These are phyloP conservation scores for Backusella australiensis DNA, from an alignment of 192 early-diverging fungal genomes.

Conservation along the genomic window DNA sequence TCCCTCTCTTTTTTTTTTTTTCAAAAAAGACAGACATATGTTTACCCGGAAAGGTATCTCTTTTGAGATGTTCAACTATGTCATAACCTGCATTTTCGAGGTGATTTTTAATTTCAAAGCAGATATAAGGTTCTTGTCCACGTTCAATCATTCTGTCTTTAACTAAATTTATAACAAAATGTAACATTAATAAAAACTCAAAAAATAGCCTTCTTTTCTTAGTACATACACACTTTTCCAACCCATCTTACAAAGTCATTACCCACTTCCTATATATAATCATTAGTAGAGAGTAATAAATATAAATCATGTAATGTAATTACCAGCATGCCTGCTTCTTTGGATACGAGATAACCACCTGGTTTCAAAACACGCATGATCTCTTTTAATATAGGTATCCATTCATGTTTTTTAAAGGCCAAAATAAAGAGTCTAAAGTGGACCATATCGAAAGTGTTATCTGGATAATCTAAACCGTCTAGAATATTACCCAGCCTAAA, in stretches of 20 bases:
- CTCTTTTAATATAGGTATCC: conserved; percentile 9
- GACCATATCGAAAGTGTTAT: conserved; percentile 23
- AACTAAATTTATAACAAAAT: conserved; percentile 17
- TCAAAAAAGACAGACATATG: neutral
- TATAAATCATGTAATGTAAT: neutral
- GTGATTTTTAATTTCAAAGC: neutral
- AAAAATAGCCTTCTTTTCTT: neutral
- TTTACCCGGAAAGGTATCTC: conserved; percentile 7
- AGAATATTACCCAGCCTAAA: conserved; percentile 21
- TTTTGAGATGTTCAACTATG: conserved; percentile 2
- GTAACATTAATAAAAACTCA: neutral
- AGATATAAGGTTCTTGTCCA: conserved; percentile 27
- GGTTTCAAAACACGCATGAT: conserved; percentile 16
- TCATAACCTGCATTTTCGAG: neutral
- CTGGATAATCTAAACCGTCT: conserved; percentile 12
- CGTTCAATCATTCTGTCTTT: neutral
- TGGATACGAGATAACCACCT: conserved; percentile 31
- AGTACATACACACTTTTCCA: conserved; percentile 12
- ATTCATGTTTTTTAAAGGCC: conserved; percentile 15
- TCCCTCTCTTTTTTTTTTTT: neutral
- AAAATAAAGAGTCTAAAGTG: conserved; percentile 15
- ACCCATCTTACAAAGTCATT: conserved; percentile 12
- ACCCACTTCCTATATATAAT: conserved; percentile 13
- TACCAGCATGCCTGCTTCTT: conserved; percentile 30
- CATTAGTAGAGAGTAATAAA: neutral